Conservation (phyloP, 83 land plant genomes). For the Picea abies region DNA sequence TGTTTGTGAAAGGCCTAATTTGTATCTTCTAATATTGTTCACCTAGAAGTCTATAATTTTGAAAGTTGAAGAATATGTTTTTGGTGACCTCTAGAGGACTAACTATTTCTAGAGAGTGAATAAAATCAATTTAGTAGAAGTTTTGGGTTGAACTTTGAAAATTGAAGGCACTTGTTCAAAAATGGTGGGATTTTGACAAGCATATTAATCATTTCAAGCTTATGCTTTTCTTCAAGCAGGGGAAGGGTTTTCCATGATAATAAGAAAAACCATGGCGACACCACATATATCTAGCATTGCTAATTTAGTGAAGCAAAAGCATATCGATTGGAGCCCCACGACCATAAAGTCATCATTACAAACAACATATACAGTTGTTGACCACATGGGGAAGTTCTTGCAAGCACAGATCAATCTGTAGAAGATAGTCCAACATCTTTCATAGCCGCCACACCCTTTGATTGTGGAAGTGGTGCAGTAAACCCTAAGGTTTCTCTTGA, state of each 20-base stretch:
- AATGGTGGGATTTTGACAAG: too few relatives aligned
- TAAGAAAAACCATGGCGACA: slow-evolving; percentile 95
- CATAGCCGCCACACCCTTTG: slow-evolving; percentile 79
- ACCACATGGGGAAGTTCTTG: slow-evolving; percentile 60
- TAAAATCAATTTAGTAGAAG: too few relatives aligned
- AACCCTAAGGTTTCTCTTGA: slow-evolving; percentile 79
- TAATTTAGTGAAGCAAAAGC: slow-evolving; percentile 75
- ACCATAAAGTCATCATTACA: slow-evolving; percentile 87
- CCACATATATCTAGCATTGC: slow-evolving; percentile 95
- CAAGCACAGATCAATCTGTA: slow-evolving; percentile 72
- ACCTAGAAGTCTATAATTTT: too few relatives aligned
- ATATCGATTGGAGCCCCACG: slow-evolving; percentile 87
- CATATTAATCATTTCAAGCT: too few relatives aligned
- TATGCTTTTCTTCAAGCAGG: slow-evolving; percentile 47
- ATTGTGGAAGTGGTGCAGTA: slow-evolving; percentile 86
- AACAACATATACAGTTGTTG: slow-evolving; percentile 69
- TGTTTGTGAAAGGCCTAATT: neutral
- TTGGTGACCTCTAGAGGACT: too few relatives aligned
- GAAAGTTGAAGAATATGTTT: too few relatives aligned
- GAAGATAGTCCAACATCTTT: slow-evolving; percentile 38
- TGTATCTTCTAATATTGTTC: too few relatives aligned
- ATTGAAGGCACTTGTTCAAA: too few relatives aligned
- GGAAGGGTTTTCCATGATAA: slow-evolving; percentile 82
- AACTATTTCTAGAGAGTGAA: too few relatives aligned
- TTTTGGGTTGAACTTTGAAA: too few relatives aligned